Evolutionary conservation across 225 moss, liverwort and hornwort species (phyloP), one percentile per base, ranked within the genome.

Genomic region (Rhytidiadelphus loreus): DNA sequence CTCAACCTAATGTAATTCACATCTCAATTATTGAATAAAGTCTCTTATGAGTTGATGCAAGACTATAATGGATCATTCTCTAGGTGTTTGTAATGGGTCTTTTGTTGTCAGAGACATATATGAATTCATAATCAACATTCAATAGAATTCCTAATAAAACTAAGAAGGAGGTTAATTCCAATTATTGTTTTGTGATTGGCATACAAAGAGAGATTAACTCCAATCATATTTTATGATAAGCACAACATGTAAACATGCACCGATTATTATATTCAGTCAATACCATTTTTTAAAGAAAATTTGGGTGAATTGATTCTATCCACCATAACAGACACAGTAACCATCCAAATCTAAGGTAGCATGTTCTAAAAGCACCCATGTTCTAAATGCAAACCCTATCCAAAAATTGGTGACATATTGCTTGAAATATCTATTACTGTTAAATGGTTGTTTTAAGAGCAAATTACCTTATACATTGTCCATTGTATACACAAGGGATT

Each of bases 401-500:
- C n/a, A n/a, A n/a, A n/a, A n/a, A n/a, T n/a, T n/a, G n/a, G n/a
- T n/a, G n/a, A n/a, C n/a, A n/a, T n/a, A n/a, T n/a, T n/a, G n/a
- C n/a, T n/a, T n/a, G n/a, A n/a, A n/a, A n/a, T n/a, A n/a, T n/a
- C n/a, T n/a, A n/a, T n/a, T n/a, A n/a, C n/a, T n/a, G n/a, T n/a
- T n/a, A n/a, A n/a, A n/a, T n/a, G n/a, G n/a, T n/a, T n/a, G n/a
- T n/a, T n/a, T n/a, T n/a, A n/a, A n/a, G n/a, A n/a, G n/a, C n/a
- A n/a, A n/a, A n/a, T n/a, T n/a, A n/a, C n/a, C n/a, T n/a, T 69
- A 69, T 39, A 69, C 13, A 39, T 11, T 2, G 0, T 69, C 24
- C 4, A 69, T 2, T 39, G 1, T 69, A 39, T 24, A 0, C 2
- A 41, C 7, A 0, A 0, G 2, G 13, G 8, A 39, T 39, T 39